Evolutionary conservation across 148 eudicot species (phyloP), one percentile per base, ranked within the genome.

Genomic region (Amaranthus palmeri): DNA sequence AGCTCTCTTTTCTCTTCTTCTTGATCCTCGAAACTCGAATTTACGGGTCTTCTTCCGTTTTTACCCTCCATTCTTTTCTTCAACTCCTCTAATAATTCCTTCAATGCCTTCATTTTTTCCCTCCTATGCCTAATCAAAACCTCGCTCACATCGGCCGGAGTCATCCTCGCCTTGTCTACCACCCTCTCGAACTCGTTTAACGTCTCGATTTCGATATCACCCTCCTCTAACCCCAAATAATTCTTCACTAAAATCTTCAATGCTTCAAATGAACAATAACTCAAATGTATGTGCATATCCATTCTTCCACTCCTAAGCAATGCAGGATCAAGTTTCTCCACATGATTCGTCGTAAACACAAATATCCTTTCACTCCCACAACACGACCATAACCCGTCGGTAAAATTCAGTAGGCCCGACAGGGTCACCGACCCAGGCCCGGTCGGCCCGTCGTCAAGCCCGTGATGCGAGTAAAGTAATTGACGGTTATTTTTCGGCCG

Each of bases 321-420:
- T 53, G 98, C 98, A 50, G 98, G 96, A 71, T 93, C 98, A 6
- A 93, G 83, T 57, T 85, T 86, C 77, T 91, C 97, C 8, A 91
- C 82, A 54, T 93, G 98, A 13, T 93, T 93, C 17, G 98, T 93
- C 10, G 98, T 93, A 74, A 93, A 89, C 54, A 93, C 91, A 60
- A 93, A 93, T 40, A 93, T 91, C 77, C 88, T 83, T 81, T 93
- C 98, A n/a, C 96, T 86, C 58, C 98, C 98, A 10, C 98, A 93
- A 15, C 97, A 93, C 4, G 98, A 93, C 98, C 98, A 93, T 55
- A 93, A 58, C 61, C 98, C 98, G 41, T 93, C 98, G 0, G 98
- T 93, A 54, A 93, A 93, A 73, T 91, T 91, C 83, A 93, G 62
- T 49, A 93, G 67, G 42, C 98, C 98, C 3, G 98, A 93, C 0